These are phyloP conservation scores for Zymoseptoria crescenta DNA, from an alignment of 2,329 filamentous ascomycete genomes.

Conservation along the genomic window DNA sequence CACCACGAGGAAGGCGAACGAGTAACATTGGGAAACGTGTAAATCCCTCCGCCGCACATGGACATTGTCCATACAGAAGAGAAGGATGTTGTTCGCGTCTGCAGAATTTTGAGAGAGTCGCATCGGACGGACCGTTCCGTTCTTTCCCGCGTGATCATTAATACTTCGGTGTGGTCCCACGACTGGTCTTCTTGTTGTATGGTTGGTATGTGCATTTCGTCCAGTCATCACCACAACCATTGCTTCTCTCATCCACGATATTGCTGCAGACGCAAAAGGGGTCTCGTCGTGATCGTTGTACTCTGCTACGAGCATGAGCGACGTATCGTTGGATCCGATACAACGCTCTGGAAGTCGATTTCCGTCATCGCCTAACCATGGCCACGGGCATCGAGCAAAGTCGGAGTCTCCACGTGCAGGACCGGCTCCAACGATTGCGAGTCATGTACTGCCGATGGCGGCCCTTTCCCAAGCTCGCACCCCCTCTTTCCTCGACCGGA, in stretches of 20 bases:
- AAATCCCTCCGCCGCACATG: constrained; percentile 9
- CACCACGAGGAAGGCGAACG: constrained; percentile 18
- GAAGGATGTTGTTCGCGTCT: not conserved
- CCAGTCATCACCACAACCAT: no score
- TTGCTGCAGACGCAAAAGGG: not conserved
- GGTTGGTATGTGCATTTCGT: not conserved
- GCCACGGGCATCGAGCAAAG: not conserved
- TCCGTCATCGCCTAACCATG: not conserved
- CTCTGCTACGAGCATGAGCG: not conserved
- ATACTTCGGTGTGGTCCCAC: not conserved
- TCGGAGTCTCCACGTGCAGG: not conserved
- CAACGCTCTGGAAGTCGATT: not conserved
- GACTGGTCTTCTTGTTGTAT: not conserved
- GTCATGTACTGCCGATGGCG: not conserved
- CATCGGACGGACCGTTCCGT: not conserved
- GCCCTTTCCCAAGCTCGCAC: not conserved
- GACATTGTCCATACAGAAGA: constrained; percentile 2
- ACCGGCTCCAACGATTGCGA: not conserved
- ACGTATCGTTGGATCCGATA: not conserved
- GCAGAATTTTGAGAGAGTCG: not conserved
- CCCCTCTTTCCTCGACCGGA: not conserved
- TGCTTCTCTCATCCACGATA: not conserved
- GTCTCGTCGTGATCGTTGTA: not conserved
- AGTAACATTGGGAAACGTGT: constrained; percentile 12
- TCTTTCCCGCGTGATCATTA: not conserved